Evolutionary conservation across 2,329 filamentous ascomycete species (phyloP).

Genomic region (Colletotrichum eremochloae): DNA sequence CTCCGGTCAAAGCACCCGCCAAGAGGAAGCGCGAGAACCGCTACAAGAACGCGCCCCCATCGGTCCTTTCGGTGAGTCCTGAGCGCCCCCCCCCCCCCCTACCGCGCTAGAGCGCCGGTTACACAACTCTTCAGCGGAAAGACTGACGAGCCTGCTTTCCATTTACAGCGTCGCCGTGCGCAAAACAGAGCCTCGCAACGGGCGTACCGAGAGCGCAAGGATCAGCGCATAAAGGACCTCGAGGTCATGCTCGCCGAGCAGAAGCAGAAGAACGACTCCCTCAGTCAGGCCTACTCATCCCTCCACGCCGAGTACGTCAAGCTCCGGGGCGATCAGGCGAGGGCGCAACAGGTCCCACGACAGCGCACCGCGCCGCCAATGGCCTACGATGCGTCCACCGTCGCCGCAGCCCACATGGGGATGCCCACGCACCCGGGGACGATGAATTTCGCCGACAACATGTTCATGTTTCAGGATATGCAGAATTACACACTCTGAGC

Average conservation of each 20-base stretch:
- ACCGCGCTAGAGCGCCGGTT: not conserved
- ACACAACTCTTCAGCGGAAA: not conserved
- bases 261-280: slow-evolving; percentile 67
- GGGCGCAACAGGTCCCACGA: slow-evolving; percentile 32
- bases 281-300: slow-evolving; percentile 66
- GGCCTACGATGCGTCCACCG: slow-evolving; percentile 29
- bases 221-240: slow-evolving; percentile 75
- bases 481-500: slow-evolving; percentile 43
- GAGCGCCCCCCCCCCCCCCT: not conserved
- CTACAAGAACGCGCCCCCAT: slow-evolving; percentile 65
- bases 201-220: slow-evolving; percentile 51
- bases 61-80: slow-evolving; percentile 61
- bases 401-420: slow-evolving; percentile 30
- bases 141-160: slow-evolving; percentile 24
- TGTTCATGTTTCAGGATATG: slow-evolving; percentile 50
- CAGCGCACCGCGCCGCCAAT: slow-evolving; percentile 36
- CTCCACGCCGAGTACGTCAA: slow-evolving; percentile 61
- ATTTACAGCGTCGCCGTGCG: slow-evolving; percentile 48
- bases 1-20: slow-evolving; percentile 52
- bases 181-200: slow-evolving; percentile 52
- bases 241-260: slow-evolving; percentile 68
- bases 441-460: slow-evolving; percentile 48
- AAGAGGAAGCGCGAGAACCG: slow-evolving; percentile 66
- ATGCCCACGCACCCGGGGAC: slow-evolving; percentile 42
- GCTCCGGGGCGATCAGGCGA: slow-evolving; percentile 46